Evolutionary conservation across 78 protist species (phyloP).

Genomic region (Paulinella micropora): DNA sequence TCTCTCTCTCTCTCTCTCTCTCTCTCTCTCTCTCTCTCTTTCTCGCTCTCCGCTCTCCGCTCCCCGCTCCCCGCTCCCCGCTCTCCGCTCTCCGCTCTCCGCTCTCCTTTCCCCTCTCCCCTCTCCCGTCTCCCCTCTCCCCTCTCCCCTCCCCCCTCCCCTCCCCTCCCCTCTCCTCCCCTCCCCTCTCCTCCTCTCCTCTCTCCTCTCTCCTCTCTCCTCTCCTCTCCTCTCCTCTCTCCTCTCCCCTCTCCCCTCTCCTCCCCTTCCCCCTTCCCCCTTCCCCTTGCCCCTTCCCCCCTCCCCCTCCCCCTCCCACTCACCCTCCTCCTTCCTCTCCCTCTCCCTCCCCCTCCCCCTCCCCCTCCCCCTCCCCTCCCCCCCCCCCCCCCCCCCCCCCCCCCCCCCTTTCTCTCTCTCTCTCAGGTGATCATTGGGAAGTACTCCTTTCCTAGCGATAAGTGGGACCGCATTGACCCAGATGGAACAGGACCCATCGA

Average conservation of each 20-base stretch:
- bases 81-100: no score
- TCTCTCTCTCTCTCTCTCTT: background rate
- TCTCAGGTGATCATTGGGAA: no score
- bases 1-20: background rate
- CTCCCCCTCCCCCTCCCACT: background rate
- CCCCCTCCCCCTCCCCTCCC: background rate
- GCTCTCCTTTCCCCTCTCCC: no score
- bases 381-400: background rate
- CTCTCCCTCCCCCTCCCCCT: background rate
- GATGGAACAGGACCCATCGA: no score
- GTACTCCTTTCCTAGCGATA: background rate
- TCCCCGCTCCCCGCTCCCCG: background rate
- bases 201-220: background rate
- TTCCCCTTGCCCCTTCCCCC: background rate
- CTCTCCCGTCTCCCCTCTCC: no score
- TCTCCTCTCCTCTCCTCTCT: background rate
- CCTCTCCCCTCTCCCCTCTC: background rate
- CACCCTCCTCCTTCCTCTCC: background rate
- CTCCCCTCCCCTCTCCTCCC: background rate
- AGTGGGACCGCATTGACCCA: no score
- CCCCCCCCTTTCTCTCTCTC: background rate
- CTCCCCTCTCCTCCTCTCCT: background rate
- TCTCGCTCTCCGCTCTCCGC: background rate
- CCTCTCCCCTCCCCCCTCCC: background rate
- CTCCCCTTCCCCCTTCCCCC: background rate